Conservation (phyloP, 164 flowering plant species). For the Vitis rupestris region DNA sequence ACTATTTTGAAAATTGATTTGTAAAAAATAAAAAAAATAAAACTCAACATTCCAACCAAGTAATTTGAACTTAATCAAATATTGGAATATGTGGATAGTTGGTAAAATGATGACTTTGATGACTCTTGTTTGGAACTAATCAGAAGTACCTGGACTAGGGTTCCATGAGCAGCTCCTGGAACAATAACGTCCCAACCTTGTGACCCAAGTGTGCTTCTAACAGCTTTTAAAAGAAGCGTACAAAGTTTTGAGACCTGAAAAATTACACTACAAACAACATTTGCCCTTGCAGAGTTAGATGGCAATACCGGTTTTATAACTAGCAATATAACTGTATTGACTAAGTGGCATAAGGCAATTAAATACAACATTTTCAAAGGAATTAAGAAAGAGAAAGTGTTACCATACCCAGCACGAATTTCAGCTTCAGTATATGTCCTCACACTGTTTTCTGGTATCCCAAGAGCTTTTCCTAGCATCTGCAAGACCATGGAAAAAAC, state of each 20-base stretch:
- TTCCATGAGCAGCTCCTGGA: constrained; percentile 77
- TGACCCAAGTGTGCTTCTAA: constrained; percentile 67
- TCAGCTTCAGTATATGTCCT: constrained; percentile 94
- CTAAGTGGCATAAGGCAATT: neutral
- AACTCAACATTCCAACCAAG: neutral
- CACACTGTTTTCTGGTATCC: constrained; percentile 81
- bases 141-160: constrained; percentile 65
- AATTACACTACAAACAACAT: constrained; percentile 53
- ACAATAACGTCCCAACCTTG: constrained; percentile 98
- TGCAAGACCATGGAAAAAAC: constrained; percentile 26
- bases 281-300: constrained; percentile 13
- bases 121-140: neutral
- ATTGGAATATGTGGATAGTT: neutral
- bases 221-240: constrained; percentile 73
- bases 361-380: neutral
- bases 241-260: constrained; percentile 95
- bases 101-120: neutral
- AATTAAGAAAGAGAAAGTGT: neutral
- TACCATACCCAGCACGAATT: constrained; percentile 88
- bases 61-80: neutral
- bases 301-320: too few relatives aligned
- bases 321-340: neutral
- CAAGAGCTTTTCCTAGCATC: constrained; percentile 84
- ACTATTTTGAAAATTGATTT: too few relatives aligned
- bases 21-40: too few relatives aligned